Conservation (phyloP, 2,329 filamentous ascomycete genomes). For the Fusarium phyllophilum region DNA sequence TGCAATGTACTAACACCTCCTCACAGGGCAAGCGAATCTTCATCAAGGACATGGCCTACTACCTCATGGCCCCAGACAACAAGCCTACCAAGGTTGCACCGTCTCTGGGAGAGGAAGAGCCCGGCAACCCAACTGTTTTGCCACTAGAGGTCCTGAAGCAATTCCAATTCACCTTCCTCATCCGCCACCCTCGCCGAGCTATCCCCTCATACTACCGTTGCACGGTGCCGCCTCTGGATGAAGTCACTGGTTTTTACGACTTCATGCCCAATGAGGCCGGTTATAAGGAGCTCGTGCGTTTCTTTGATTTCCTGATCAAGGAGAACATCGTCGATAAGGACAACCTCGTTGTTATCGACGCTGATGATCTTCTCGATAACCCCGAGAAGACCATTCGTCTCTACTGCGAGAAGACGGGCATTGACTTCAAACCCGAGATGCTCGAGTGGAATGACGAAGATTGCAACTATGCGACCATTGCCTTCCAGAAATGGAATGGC, state of each 20-base stretch:
- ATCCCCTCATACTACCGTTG: slow-evolving; percentile 96
- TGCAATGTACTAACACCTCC: slow-evolving; percentile 41
- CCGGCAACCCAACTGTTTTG: slow-evolving; percentile 85
- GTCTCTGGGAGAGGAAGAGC: slow-evolving; percentile 76
- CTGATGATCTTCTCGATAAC: slow-evolving; percentile 90
- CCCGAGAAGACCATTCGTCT: slow-evolving; percentile 79
- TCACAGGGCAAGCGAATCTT: slow-evolving; percentile 87
- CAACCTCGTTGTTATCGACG: slow-evolving; percentile 87
- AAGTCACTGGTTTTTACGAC: slow-evolving; percentile 84
- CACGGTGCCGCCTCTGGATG: slow-evolving; percentile 85
- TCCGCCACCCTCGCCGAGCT: slow-evolving; percentile 91
- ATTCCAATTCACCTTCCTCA: slow-evolving; percentile 96
- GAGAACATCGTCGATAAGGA: slow-evolving; percentile 76
- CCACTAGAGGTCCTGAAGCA: slow-evolving; percentile 77
- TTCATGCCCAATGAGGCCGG: slow-evolving; percentile 92
- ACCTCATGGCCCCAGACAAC: slow-evolving; percentile 80
- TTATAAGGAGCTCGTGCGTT: slow-evolving; percentile 84
- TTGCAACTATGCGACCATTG: slow-evolving; percentile 75
- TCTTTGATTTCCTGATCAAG: slow-evolving; percentile 85
- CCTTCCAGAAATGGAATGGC: slow-evolving; percentile 96
- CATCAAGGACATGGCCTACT: slow-evolving; percentile 98
- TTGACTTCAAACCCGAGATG: slow-evolving; percentile 82
- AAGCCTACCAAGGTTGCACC: slow-evolving; percentile 77
- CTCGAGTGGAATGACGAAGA: slow-evolving; percentile 84
- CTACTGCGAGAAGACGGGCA: slow-evolving; percentile 83